phyloP scores from a whole-genome alignment of 345 rosid genomes.

The Dimocarpus longan region DNA sequence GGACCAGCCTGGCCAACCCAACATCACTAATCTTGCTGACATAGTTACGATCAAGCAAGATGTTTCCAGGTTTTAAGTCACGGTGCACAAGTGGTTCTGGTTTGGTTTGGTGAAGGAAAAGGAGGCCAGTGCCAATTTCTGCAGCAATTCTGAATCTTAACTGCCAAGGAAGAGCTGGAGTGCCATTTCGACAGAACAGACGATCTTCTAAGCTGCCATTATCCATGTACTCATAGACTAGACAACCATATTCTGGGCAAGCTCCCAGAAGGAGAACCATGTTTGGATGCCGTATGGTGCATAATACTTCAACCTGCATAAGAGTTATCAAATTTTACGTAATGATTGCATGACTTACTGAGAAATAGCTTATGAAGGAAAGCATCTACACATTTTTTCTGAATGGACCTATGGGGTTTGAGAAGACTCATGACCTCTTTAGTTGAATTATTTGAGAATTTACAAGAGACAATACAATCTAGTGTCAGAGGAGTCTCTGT shows the following conservation, averaged over 20 bases:
- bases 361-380: too few relatives aligned
- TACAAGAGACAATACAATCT: too few relatives aligned
- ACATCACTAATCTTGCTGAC: conserved; percentile 94
- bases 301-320: conserved; percentile 70
- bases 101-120: conserved; percentile 85
- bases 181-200: conserved; percentile 53
- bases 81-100: conserved; percentile 97
- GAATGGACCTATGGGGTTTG: too few relatives aligned
- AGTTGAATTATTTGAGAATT: too few relatives aligned
- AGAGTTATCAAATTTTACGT: neutral
- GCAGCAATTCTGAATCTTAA: conserved; percentile 72
- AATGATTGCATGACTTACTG: neutral
- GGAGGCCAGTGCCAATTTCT: conserved; percentile 85
- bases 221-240: conserved; percentile 89
- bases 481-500: too few relatives aligned
- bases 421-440: too few relatives aligned
- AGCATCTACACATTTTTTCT: too few relatives aligned
- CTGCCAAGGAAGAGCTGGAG: conserved; percentile 72
- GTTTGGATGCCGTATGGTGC: conserved; percentile 87
- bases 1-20: conserved; percentile 93
- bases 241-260: conserved; percentile 84
- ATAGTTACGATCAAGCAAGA: conserved; percentile 72
- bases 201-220: conserved; percentile 92
- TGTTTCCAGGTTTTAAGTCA: conserved; percentile 90
- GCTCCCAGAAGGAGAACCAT: conserved; percentile 97